Percentiles rank a stretch among this genome's conserved stretches.
phyloP scores from a whole-genome alignment of 2,329 filamentous ascomycete species.

The Microsporum audouinii region DNA sequence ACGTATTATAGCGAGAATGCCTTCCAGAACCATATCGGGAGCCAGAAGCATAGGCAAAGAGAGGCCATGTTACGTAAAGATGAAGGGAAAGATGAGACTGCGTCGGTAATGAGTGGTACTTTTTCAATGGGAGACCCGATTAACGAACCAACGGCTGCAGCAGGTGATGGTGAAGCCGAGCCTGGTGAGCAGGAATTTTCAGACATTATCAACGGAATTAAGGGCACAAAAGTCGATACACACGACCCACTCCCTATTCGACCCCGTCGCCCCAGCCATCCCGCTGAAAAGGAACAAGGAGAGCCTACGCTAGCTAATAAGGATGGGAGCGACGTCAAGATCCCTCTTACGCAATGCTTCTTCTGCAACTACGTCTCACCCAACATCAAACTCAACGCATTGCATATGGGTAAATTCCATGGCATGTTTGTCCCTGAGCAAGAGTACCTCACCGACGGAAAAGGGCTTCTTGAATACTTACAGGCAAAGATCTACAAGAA shows the following conservation, averaged over 20 bases:
- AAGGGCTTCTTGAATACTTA: slow-evolving; percentile 68
- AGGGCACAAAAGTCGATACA: slow-evolving; percentile 49
- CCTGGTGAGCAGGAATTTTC: slow-evolving; percentile 53
- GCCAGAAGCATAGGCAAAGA: slow-evolving; percentile 74
- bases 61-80: slow-evolving; percentile 41
- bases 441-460: slow-evolving; percentile 67
- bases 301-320: slow-evolving; percentile 17
- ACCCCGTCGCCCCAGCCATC: slow-evolving; percentile 33
- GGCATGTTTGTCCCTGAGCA: slow-evolving; percentile 94
- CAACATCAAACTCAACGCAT: slow-evolving; percentile 60
- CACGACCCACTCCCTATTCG: slow-evolving; percentile 36
- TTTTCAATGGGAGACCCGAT: slow-evolving; percentile 82
- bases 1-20: slow-evolving; percentile 96
- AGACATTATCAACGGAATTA: slow-evolving; percentile 64
- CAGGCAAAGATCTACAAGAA: slow-evolving; percentile 68
- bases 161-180: slow-evolving; percentile 37
- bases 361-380: slow-evolving; percentile 87
- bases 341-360: slow-evolving; percentile 49
- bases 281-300: slow-evolving; percentile 24
- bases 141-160: slow-evolving; percentile 20
- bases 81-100: slow-evolving; percentile 51
- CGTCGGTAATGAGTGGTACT: slow-evolving; percentile 68
- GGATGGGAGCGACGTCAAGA: slow-evolving; percentile 33
- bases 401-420: slow-evolving; percentile 86
- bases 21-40: slow-evolving; percentile 81